phyloP scores from a whole-genome alignment of 1,284 basidiomycete species.

The Wallemia ichthyophaga region DNA sequence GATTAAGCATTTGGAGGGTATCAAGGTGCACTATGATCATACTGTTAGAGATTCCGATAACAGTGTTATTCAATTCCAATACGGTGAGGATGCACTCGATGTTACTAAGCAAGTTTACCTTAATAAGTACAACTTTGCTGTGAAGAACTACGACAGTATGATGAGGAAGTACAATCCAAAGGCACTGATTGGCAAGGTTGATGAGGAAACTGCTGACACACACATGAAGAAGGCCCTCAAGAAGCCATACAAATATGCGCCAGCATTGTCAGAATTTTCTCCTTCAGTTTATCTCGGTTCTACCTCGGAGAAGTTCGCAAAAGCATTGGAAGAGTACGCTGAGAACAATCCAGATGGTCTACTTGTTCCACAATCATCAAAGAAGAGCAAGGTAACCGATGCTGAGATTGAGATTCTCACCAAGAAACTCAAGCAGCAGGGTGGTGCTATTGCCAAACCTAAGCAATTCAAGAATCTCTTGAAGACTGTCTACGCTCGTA shows the following conservation, averaged over 20 bases:
- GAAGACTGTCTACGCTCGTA: conserved; percentile 1
- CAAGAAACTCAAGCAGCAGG: conserved; percentile 71
- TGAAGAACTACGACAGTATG: conserved; percentile 46
- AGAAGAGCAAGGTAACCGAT: conserved; percentile 73
- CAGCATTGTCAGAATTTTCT: conserved; percentile 42
- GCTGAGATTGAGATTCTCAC: conserved; percentile 95
- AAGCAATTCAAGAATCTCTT: neutral
- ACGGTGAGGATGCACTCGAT: conserved; percentile 97
- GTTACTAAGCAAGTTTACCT: conserved; percentile 91
- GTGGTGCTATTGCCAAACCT: neutral
- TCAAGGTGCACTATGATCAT: conserved; percentile 91
- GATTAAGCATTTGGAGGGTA: conserved; percentile 91
- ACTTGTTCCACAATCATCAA: conserved; percentile 55
- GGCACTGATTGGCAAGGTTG: conserved; percentile 65
- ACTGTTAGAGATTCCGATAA: conserved; percentile 90
- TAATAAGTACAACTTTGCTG: conserved; percentile 56
- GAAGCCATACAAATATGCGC: conserved; percentile 32
- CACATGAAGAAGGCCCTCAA: conserved; percentile 84
- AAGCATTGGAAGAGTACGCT: conserved; percentile 38
- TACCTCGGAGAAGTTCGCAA: conserved; percentile 45
- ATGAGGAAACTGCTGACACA: conserved; percentile 47
- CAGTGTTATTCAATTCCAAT: conserved; percentile 83
- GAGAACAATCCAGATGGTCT: conserved; percentile 63
- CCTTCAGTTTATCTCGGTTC: conserved; percentile 59
- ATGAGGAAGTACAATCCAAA: conserved; percentile 52